Evolutionary conservation across 1,284 basidiomycete genomes (phyloP), one percentile per base, ranked within the genome.

Genomic region (Calocybe gambosa): DNA sequence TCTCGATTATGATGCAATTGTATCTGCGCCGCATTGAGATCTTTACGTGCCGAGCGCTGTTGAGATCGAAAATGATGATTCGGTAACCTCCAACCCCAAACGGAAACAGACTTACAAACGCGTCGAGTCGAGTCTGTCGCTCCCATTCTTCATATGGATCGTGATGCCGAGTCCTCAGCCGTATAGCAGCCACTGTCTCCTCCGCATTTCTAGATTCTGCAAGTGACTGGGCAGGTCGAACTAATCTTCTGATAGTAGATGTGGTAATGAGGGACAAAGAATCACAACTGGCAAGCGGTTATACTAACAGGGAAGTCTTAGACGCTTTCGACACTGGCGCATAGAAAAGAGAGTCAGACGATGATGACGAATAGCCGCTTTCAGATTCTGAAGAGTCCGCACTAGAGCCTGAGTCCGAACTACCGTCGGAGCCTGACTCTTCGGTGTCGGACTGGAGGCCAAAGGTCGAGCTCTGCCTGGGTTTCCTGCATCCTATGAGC

Each of bases 91-190:
- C 47, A 5, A 21, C 35, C 26, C 26, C 19, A n/a, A 15, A 19
- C 40, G 3, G 29, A 4, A 20, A 19, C 44, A 39, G 5, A 74
- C 82, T 52, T 58, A 89, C 86, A 55, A 83, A 78, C 12, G 86
- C 81, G 51, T 89, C 85, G 54, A 73, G 77, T 28, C 77, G 71
- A 21, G 79, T 77, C 53, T 80, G 68, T 50, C 73, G 74, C 63
- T 85, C 79, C 85, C 85, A 89, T 55, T 88, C 84, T 64, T 87
- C 84, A 51, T 86, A 87, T 15, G 81, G 80, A 55, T 89, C 86
- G 47, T 78, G 69, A 66, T 88, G 74, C 46, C 75, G 73, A 12
- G 78, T 74, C 15, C 77, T 75, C 29, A 84, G 68, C 16, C 83
- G 75, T 49, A 89, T 85, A 6, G 84, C 76, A 3, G 81, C 77